Evolutionary conservation across 257 asterid species (phyloP).

Genomic region (Echium plantagineum): DNA sequence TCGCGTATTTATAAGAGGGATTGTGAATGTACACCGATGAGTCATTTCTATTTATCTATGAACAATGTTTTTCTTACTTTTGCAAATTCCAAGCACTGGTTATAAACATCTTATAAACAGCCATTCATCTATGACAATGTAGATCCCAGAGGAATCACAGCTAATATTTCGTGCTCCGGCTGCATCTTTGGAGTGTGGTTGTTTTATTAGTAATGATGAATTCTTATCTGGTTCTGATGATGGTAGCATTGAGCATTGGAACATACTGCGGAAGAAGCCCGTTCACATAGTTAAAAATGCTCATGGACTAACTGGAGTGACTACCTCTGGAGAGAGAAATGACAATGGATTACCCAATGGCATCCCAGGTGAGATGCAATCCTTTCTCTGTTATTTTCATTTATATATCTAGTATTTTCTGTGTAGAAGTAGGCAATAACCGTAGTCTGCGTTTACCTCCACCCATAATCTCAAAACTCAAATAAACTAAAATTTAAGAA

Average conservation of each 20-base stretch:
- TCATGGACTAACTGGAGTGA: slow-evolving; percentile 31
- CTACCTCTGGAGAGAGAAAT: slow-evolving; percentile 25
- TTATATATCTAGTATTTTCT: neutral
- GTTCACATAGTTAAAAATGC: slow-evolving; percentile 77
- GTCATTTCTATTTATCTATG: no score
- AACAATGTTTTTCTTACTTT: no score
- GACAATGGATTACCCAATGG: slow-evolving; percentile 55
- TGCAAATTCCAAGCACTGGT: no score
- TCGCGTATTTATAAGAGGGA: neutral
- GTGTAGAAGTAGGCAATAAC: neutral
- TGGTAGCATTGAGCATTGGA: slow-evolving; percentile 91
- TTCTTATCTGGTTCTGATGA: slow-evolving; percentile 95
- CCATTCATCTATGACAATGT: slow-evolving; percentile 1
- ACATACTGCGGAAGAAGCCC: slow-evolving; percentile 68
- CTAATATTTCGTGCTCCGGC: slow-evolving; percentile 75
- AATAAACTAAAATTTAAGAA: neutral
- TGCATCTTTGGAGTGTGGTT: slow-evolving; percentile 75
- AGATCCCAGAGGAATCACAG: slow-evolving; percentile 97
- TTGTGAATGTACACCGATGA: no score
- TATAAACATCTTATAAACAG: no score
- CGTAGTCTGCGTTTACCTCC: neutral
- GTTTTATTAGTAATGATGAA: slow-evolving; percentile 78
- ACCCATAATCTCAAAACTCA: neutral
- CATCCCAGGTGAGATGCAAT: slow-evolving; percentile 33
- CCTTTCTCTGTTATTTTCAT: neutral